Percentiles rank a stretch among this genome's conserved stretches.
phyloP scores from a whole-genome alignment of 2,329 filamentous ascomycete genomes.

The Cladosporium sp. region DNA sequence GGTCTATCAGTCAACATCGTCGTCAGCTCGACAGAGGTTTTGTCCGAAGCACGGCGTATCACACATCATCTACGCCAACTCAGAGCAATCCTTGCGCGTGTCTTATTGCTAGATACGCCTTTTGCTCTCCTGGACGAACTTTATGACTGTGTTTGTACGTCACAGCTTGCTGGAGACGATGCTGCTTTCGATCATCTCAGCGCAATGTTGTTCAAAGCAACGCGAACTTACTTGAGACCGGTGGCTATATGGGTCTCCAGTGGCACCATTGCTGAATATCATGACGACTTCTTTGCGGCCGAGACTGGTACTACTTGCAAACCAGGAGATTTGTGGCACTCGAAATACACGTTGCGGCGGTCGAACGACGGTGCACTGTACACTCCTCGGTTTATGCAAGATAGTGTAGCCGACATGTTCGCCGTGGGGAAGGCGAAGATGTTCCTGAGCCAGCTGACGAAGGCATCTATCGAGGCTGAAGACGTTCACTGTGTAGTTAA shows the following conservation, averaged over 20 bases:
- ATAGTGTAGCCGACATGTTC: constrained; percentile 69
- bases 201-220: constrained; percentile 72
- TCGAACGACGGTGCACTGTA: constrained; percentile 59
- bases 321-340: constrained; percentile 67
- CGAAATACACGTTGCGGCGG: constrained; percentile 64
- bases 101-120: background rate
- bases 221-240: constrained; percentile 75
- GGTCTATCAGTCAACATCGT: constrained; percentile 50
- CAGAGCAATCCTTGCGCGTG: background rate
- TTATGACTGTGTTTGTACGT: constrained; percentile 64
- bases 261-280: constrained; percentile 59
- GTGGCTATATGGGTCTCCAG: constrained; percentile 81
- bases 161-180: constrained; percentile 66
- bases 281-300: constrained; percentile 73
- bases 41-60: constrained; percentile 41
- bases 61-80: background rate
- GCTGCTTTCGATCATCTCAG: constrained; percentile 60
- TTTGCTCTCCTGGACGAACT: constrained; percentile 77
- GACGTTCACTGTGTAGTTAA: constrained; percentile 15
- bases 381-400: constrained; percentile 70
- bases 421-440: constrained; percentile 84
- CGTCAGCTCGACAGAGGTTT: constrained; percentile 63
- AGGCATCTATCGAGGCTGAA: constrained; percentile 24
- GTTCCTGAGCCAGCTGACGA: constrained; percentile 69
- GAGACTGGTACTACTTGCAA: constrained; percentile 53